These are phyloP conservation scores for Sugiyamaella smithiae DNA, from an alignment of 805 yeast genomes.

Conservation along the genomic window DNA sequence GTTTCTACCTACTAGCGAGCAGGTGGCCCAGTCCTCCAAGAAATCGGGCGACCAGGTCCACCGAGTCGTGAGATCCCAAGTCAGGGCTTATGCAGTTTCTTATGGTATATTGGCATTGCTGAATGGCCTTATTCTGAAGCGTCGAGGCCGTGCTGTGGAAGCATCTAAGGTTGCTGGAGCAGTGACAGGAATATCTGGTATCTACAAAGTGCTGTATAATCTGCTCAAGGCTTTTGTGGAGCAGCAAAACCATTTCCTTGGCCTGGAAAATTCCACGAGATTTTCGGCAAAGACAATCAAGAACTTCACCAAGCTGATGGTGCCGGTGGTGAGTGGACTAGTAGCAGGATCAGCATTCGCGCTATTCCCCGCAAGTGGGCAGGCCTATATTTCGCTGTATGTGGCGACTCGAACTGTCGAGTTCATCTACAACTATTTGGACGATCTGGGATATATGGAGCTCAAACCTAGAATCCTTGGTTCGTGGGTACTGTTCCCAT, in stretches of 20 bases:
- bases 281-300: slow-evolving; percentile 11
- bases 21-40: slow-evolving; percentile 14
- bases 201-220: slow-evolving; percentile 18
- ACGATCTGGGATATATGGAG: slow-evolving; percentile 34
- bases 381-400: slow-evolving; percentile 34
- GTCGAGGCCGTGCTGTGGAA: slow-evolving; percentile 7
- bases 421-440: slow-evolving; percentile 34
- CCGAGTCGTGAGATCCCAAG: slow-evolving; percentile 23
- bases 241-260: slow-evolving; percentile 8
- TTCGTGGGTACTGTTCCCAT: slow-evolving; percentile 40
- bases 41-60: slow-evolving; percentile 19
- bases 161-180: slow-evolving; percentile 18
- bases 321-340: slow-evolving; percentile 27
- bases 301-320: slow-evolving; percentile 6
- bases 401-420: slow-evolving; percentile 35
- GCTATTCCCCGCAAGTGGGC: slow-evolving; percentile 28
- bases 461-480: slow-evolving; percentile 38
- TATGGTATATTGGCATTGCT: slow-evolving; percentile 19
- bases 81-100: slow-evolving; percentile 22
- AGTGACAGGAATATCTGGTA: slow-evolving; percentile 18
- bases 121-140: slow-evolving; percentile 14
- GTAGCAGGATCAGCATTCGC: slow-evolving; percentile 28
- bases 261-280: slow-evolving; percentile 5
- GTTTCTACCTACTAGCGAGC: slow-evolving; percentile 10
- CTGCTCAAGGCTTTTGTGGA: slow-evolving; percentile 2